Evolutionary conservation across 2,329 filamentous ascomycete species (phyloP).

Genomic region (Verticillium tricorpus): DNA sequence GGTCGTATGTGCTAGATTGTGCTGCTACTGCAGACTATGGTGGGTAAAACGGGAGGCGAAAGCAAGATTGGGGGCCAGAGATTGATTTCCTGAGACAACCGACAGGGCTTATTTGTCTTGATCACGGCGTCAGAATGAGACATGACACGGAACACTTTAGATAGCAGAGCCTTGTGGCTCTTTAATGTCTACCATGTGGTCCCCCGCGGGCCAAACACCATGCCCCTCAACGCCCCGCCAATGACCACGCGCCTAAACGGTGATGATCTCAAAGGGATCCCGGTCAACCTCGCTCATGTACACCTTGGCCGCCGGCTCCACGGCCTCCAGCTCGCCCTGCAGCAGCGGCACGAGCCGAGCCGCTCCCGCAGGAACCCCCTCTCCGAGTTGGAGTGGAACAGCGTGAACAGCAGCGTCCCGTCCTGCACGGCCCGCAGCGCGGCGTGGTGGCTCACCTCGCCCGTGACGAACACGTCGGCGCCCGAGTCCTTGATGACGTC

Average conservation of each 20-base stretch:
- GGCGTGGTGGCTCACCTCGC: constrained; percentile 91
- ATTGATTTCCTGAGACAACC: too few species aligned
- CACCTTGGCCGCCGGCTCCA: constrained; percentile 52
- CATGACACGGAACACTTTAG: too few species aligned
- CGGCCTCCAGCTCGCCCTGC: constrained; percentile 49
- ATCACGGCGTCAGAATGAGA: too few species aligned
- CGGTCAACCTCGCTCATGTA: constrained; percentile 73
- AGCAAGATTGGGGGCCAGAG: too few species aligned
- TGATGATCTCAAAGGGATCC: constrained; percentile 76
- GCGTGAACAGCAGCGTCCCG: constrained; percentile 74
- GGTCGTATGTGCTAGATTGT: too few species aligned
- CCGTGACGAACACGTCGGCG: constrained; percentile 83
- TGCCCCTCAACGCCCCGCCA: too few species aligned
- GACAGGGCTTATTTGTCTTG: too few species aligned
- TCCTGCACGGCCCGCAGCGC: constrained; percentile 81
- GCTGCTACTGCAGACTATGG: too few species aligned
- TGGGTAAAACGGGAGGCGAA: too few species aligned
- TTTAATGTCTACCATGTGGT: too few species aligned
- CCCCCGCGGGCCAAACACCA: too few species aligned
- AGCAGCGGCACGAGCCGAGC: constrained; percentile 66
- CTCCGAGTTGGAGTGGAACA: constrained; percentile 94
- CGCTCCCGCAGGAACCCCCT: constrained; percentile 71
- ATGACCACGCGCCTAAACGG: not conserved
- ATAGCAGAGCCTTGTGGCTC: too few species aligned
- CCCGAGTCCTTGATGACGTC: constrained; percentile 65